These are phyloP conservation scores for Aristolochia contorta DNA, from an alignment of 164 flowering plant genomes.

Conservation along the genomic window DNA sequence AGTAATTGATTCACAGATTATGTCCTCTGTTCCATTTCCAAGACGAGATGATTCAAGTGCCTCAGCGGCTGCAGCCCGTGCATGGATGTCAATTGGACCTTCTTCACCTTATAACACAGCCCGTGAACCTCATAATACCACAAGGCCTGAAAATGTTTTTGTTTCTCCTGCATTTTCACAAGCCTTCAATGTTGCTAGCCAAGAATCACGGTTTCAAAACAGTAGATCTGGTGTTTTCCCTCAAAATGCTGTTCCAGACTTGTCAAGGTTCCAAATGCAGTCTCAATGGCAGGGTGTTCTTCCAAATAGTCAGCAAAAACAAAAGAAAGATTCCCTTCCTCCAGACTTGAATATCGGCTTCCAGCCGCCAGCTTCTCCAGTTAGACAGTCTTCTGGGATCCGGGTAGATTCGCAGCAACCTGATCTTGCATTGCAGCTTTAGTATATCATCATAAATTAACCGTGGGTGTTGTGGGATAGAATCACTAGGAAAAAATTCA, in stretches of 20 bases:
- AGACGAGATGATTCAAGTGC: slow-evolving; percentile 42
- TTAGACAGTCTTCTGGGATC: slow-evolving; percentile 44
- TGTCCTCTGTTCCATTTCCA: slow-evolving; percentile 26
- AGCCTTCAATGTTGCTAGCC: slow-evolving; percentile 15
- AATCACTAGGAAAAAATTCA: not conserved
- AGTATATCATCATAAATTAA: slow-evolving; percentile 4
- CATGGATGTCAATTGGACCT: slow-evolving; percentile 78
- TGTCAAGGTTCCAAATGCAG: slow-evolving; percentile 52
- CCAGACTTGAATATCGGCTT: slow-evolving; percentile 86
- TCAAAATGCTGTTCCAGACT: slow-evolving; percentile 37
- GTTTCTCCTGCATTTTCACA: slow-evolving; percentile 32
- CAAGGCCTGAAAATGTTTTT: slow-evolving; percentile 25
- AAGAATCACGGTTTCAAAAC: slow-evolving; percentile 34
- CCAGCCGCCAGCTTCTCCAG: slow-evolving; percentile 76
- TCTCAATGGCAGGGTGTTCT: slow-evolving; percentile 44
- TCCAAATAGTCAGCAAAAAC: slow-evolving; percentile 42
- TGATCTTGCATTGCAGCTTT: slow-evolving; percentile 92
- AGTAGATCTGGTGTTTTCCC: slow-evolving; percentile 34
- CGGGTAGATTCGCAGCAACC: slow-evolving; percentile 83
- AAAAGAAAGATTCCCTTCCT: slow-evolving; percentile 57
- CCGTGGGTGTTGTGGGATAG: not conserved
- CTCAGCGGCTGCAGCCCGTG: slow-evolving; percentile 59
- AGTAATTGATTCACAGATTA: slow-evolving; percentile 18
- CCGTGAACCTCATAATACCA: slow-evolving; percentile 17
- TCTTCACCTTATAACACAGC: slow-evolving; percentile 44